These are phyloP conservation scores for Pseudocercospora fuligena DNA, from an alignment of 2,329 filamentous ascomycete genomes.

Conservation along the genomic window DNA sequence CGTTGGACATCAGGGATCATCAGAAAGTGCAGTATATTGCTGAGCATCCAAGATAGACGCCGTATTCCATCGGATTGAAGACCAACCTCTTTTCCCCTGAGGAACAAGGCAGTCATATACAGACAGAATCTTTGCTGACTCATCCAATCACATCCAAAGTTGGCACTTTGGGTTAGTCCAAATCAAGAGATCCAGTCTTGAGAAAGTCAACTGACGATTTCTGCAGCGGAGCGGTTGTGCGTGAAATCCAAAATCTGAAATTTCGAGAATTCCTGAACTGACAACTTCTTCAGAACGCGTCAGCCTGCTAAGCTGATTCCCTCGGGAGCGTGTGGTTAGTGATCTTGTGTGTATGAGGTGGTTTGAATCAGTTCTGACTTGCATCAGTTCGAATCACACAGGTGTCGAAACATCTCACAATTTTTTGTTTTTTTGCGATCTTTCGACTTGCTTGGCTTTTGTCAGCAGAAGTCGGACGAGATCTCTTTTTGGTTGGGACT, in stretches of 20 bases:
- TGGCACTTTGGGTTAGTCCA: constrained; percentile 8
- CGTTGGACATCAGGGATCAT: constrained; percentile 32
- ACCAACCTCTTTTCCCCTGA: neutral
- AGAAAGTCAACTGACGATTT: neutral
- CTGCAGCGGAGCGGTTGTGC: constrained; percentile 19
- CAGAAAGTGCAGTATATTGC: constrained; percentile 30
- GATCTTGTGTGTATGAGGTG: neutral
- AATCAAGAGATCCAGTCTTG: neutral
- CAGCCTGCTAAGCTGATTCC: constrained; percentile 24
- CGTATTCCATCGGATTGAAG: neutral
- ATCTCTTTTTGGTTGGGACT: no score
- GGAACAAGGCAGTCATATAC: neutral
- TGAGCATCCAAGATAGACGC: constrained; percentile 24
- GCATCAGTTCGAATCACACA: constrained; percentile 23
- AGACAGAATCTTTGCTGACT: neutral
- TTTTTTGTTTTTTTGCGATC: neutral
- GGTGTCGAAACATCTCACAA: constrained; percentile 15
- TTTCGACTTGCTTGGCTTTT: neutral
- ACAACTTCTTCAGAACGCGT: constrained; percentile 14
- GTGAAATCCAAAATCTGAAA: neutral
- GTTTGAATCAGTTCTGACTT: neutral
- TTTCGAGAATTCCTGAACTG: neutral
- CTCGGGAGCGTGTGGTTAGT: constrained; percentile 19
- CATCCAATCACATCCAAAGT: neutral
- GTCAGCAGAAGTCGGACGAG: neutral